Percentiles rank a stretch among this genome's conserved stretches.
Evolutionary conservation across 1,284 basidiomycete genomes (phyloP).

Genomic region (Leucoagaricus sp.): DNA sequence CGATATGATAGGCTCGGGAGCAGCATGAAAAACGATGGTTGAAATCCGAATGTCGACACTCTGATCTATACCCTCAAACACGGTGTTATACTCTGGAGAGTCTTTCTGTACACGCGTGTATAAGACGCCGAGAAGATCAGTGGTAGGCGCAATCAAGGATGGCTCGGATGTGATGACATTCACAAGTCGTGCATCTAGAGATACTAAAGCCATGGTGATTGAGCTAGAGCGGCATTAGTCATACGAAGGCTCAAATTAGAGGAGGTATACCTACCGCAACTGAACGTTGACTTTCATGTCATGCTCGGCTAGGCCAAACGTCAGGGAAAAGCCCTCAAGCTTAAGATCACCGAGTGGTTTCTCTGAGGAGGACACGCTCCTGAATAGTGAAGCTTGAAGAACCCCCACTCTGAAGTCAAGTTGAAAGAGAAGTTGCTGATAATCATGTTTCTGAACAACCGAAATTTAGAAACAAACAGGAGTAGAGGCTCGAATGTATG

Average conservation of each 20-base stretch:
- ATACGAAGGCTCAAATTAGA: slow-evolving; percentile 5
- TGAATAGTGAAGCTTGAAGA: slow-evolving; percentile 84
- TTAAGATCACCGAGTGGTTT: slow-evolving; percentile 78
- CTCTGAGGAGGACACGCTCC: slow-evolving; percentile 63
- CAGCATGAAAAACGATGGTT: slow-evolving; percentile 89
- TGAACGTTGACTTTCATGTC: slow-evolving; percentile 90
- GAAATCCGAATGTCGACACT: slow-evolving; percentile 89
- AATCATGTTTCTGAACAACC: slow-evolving; percentile 38
- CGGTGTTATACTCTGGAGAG: slow-evolving; percentile 85
- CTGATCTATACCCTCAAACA: slow-evolving; percentile 90
- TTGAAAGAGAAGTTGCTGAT: slow-evolving; percentile 84
- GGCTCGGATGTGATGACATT: slow-evolving; percentile 79
- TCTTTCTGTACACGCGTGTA: slow-evolving; percentile 84
- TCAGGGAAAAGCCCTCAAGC: slow-evolving; percentile 80
- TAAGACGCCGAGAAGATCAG: slow-evolving; percentile 82
- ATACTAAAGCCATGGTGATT: slow-evolving; percentile 70
- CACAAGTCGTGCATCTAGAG: slow-evolving; percentile 56
- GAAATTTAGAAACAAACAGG: background rate
- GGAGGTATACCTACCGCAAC: slow-evolving; percentile 57
- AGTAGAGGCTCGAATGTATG: no score
- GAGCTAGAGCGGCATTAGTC: slow-evolving; percentile 44
- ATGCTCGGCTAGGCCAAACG: slow-evolving; percentile 76
- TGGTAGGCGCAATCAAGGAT: slow-evolving; percentile 47
- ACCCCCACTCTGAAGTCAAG: slow-evolving; percentile 89
- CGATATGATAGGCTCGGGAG: slow-evolving; percentile 89